Evolutionary conservation across 139 green algal species (phyloP).

Genomic region (Closterium sp.): DNA sequence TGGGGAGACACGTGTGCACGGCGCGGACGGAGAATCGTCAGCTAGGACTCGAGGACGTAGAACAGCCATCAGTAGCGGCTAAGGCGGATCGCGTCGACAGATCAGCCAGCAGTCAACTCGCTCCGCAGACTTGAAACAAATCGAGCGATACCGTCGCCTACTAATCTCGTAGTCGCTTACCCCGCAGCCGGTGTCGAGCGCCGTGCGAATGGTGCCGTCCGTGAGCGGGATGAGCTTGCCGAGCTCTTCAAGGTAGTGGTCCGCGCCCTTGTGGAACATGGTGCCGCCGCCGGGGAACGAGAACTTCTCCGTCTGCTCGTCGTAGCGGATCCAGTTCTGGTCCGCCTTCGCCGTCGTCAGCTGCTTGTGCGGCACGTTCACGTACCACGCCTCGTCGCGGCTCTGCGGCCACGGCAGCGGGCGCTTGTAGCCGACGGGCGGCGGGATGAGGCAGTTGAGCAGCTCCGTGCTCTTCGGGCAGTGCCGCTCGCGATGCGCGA

Average conservation of each 20-base stretch:
- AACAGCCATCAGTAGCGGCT: background rate
- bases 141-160: background rate
- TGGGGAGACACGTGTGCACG: background rate
- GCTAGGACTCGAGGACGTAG: too few relatives aligned
- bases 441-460: constrained; percentile 30
- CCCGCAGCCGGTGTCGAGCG: constrained; percentile 34
- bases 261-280: constrained; percentile 27
- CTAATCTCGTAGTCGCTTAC: constrained; percentile 9
- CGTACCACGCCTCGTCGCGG: constrained; percentile 21
- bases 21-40: background rate
- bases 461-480: constrained; percentile 9
- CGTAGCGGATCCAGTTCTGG: constrained; percentile 38
- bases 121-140: background rate
- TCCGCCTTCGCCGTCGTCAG: constrained; percentile 14
- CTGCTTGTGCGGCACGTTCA: constrained; percentile 31
- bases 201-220: constrained; percentile 13
- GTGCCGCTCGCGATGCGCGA: constrained; percentile 2
- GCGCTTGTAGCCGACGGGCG: constrained; percentile 20
- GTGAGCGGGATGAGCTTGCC: constrained; percentile 23
- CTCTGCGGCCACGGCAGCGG: constrained; percentile 24
- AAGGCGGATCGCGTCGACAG: background rate
- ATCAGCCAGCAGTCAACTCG: background rate
- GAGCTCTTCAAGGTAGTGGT: constrained; percentile 15
- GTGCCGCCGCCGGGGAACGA: constrained; percentile 30
- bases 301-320: constrained; percentile 22